Conservation (phyloP, 345 rosid species). For the Xanthoceras sorbifolium region DNA sequence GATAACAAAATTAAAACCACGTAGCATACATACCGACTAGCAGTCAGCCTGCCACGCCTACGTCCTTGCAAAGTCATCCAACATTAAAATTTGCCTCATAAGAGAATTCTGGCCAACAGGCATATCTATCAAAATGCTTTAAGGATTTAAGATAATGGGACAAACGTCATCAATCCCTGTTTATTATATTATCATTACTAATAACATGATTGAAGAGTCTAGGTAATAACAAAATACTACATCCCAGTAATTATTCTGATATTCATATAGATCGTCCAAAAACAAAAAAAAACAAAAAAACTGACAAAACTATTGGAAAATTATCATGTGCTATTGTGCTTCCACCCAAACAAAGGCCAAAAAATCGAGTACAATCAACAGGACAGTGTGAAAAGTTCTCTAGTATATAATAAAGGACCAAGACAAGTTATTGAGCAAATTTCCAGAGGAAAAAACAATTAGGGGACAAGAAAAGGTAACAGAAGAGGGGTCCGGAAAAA, state of each 20-base stretch:
- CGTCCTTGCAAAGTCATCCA: neutral
- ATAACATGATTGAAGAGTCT: neutral
- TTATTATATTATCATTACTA: neutral
- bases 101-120: neutral
- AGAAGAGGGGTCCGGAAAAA: slow-evolving; percentile 1
- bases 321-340: neutral
- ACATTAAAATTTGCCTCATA: neutral
- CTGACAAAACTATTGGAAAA: neutral
- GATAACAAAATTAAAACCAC: neutral
- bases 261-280: neutral
- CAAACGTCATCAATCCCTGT: neutral
- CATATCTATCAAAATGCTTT: neutral
- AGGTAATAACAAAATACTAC: neutral
- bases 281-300: neutral
- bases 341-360: neutral
- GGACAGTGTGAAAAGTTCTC: too few relatives aligned
- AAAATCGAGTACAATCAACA: neutral
- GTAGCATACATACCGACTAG: neutral
- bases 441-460: neutral
- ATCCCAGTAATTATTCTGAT: neutral
- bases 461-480: neutral
- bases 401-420: neutral
- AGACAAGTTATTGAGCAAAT: neutral
- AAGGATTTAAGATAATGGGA: slow-evolving; percentile 1
- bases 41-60: neutral